Base-by-base conservation (phyloP, 441 rosid species). In the Mallotus repandus region DNA sequence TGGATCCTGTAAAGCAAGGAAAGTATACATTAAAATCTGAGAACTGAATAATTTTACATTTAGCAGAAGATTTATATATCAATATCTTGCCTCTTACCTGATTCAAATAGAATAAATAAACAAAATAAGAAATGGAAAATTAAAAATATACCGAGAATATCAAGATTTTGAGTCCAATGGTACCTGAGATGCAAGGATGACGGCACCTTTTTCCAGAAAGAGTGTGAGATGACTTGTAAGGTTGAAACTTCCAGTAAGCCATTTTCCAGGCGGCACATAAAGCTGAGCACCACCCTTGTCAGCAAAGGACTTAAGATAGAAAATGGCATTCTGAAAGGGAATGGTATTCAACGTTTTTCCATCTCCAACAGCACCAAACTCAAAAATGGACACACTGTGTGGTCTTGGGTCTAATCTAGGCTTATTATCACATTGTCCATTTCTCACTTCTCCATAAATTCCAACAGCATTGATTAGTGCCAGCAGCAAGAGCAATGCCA, bases 201-300 rank as follows among this genome's bases (percentile, higher is more conserved):
- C 80, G 13, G 99, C 98, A 35, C 92, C 97, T 76, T 90, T 92
- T 75, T 88, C 98, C 73, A 95, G 77, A 83, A 92, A 95, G 73
- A 95, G 92, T 4, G 99, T 95, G 74, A 95, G 99, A 76, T 91
- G 99, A 83, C 94, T 94, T 0, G 99, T 92, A 72, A 94, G 98
- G 69, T 91, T 92, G 84, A 95, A 83, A 79, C 99, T 91, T 72
- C 96, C 99, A 0, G 97, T 92, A 43, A 95, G 96, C 98, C 97
- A 95, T 81, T 81, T 85, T 49, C 99, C 99, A 0, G 96, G 87
- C 0, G 99, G 98, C 55, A 94, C 99, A 62, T 94, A 94, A 35
- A 94, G 97, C 86, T 94, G 96, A 66, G 99, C 99, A 25, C 99
- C 99, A 15, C 99, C 99, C 83, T 95, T 95, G 75, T 95, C 98